Percentiles rank a stretch among this genome's conserved stretches.
These are phyloP conservation scores for Buddleja alternifolia DNA, from an alignment of 257 asterid species.

Conservation along the genomic window DNA sequence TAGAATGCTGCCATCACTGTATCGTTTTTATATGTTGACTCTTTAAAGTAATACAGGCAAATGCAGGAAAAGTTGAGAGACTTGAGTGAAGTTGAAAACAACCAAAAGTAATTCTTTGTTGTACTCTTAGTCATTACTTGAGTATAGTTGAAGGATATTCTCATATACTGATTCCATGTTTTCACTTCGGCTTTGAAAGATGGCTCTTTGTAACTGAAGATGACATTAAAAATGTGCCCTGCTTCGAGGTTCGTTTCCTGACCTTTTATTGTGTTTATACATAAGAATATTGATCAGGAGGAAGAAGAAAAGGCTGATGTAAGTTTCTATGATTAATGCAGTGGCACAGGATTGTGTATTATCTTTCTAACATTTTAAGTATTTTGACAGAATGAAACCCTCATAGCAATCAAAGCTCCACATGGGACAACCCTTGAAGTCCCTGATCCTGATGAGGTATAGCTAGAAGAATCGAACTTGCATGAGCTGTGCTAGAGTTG, in stretches of 20 bases:
- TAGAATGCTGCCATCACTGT: constrained; percentile 16
- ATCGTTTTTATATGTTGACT: constrained; percentile 26
- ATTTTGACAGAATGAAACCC: constrained; percentile 71
- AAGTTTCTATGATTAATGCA: neutral
- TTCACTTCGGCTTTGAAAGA: constrained; percentile 36
- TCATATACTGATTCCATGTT: constrained; percentile 18
- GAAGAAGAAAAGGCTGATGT: neutral
- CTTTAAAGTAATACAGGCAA: constrained; percentile 57
- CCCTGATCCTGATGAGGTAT: constrained; percentile 97
- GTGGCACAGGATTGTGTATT: neutral
- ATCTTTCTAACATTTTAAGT: constrained; percentile 6
- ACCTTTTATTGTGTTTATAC: neutral
- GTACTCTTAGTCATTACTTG: constrained; percentile 19
- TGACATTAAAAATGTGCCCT: constrained; percentile 62
- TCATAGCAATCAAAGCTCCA: constrained; percentile 94
- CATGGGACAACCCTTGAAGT: constrained; percentile 98
- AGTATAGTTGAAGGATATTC: neutral
- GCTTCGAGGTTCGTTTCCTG: constrained; percentile 58
- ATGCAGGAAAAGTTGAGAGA: constrained; percentile 79
- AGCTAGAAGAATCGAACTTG: constrained; percentile 17
- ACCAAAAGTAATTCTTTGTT: constrained; percentile 57
- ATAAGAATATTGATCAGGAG: neutral
- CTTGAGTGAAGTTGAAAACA: constrained; percentile 77
- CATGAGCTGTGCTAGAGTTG: constrained; percentile 16
- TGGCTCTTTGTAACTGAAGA: constrained; percentile 82